phyloP scores from a whole-genome alignment of 2,329 filamentous ascomycete species.

The Xylaria sp. region DNA sequence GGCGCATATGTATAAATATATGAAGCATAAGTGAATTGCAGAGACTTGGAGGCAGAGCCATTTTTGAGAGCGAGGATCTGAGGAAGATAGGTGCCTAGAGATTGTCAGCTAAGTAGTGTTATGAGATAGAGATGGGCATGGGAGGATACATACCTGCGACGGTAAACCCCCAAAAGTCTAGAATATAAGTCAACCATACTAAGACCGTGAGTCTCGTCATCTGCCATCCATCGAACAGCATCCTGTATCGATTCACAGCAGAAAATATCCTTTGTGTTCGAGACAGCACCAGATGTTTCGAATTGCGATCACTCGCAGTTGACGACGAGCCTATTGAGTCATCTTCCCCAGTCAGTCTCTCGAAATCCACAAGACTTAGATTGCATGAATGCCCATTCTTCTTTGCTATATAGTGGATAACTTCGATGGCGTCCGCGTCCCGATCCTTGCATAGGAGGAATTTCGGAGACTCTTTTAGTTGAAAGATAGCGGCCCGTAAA shows the following conservation, averaged over 20 bases:
- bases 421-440: slow-evolving; percentile 58
- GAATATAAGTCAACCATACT: slow-evolving; percentile 30
- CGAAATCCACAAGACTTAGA: slow-evolving; percentile 48
- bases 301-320: slow-evolving; percentile 36
- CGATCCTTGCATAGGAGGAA: slow-evolving; percentile 57
- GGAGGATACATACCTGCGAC: slow-evolving; percentile 14
- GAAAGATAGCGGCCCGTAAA: slow-evolving; percentile 58
- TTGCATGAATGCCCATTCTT: slow-evolving; percentile 50
- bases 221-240: slow-evolving; percentile 25
- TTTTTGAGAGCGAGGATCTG: slow-evolving; percentile 32
- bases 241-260: slow-evolving; percentile 49
- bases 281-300: not conserved
- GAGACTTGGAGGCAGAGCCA: slow-evolving; percentile 15
- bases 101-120: not conserved
- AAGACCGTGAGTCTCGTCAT: slow-evolving; percentile 26
- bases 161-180: slow-evolving; percentile 32
- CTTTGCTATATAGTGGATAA: slow-evolving; percentile 59
- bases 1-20: slow-evolving; percentile 33
- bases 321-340: slow-evolving; percentile 15
- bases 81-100: slow-evolving; percentile 28
- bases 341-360: slow-evolving; percentile 46
- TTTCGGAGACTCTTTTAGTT: slow-evolving; percentile 60
- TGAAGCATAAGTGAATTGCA: slow-evolving; percentile 30
- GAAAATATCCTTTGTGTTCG: slow-evolving; percentile 31
- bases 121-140: not conserved